Evolutionary conservation across 2,329 filamentous ascomycete genomes (phyloP).

Genomic region (Fusarium beomiforme): DNA sequence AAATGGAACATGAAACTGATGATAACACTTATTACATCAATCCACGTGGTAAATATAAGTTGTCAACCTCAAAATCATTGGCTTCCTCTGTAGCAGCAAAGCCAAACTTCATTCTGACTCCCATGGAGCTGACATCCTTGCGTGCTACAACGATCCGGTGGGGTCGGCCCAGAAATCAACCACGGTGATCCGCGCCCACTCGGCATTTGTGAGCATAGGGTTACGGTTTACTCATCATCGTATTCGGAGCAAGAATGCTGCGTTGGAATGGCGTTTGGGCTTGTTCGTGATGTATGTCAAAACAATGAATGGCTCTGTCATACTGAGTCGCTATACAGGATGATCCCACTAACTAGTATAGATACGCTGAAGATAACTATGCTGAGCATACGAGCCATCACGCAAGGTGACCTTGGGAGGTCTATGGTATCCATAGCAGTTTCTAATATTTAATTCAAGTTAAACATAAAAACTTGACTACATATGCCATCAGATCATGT

Average conservation of each 20-base stretch:
- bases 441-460: rapidly evolving
- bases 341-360: not conserved
- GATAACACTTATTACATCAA: rapidly evolving
- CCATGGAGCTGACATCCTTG: no score
- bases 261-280: rapidly evolving
- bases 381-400: not conserved
- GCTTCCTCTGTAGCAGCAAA: rapidly evolving
- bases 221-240: rapidly evolving
- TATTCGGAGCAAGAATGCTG: rapidly evolving
- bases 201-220: not conserved
- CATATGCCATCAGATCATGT: rapidly evolving
- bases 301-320: not conserved
- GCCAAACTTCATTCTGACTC: rapidly evolving
- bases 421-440: not conserved
- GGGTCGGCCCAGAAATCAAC: not conserved
- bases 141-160: not conserved
- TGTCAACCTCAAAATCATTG: rapidly evolving
- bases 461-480: rapidly evolving
- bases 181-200: not conserved
- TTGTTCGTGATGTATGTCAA: not conserved
- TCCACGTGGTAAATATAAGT: no score
- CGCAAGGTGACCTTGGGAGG: rapidly evolving
- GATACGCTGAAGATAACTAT: not conserved
- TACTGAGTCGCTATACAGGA: not conserved
- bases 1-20: rapidly evolving